Conservation (phyloP, 768 basidiomycete genomes). For the Suillus cothurnatus region DNA sequence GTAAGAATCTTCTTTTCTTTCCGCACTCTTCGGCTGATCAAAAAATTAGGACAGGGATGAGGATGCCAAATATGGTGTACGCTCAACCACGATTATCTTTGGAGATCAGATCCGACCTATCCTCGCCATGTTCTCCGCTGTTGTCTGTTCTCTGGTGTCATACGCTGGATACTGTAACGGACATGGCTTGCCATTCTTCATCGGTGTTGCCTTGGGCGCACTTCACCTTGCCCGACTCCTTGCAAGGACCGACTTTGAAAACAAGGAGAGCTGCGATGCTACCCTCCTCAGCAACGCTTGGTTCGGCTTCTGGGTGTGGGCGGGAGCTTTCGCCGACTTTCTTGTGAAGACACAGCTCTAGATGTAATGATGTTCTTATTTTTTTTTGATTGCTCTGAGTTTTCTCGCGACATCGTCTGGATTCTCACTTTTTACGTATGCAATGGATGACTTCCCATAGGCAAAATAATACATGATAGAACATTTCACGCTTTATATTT, state of each 20-base stretch:
- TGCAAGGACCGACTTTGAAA: conserved; percentile 1
- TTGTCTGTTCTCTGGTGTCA: conserved; percentile 49
- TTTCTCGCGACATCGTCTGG: background rate
- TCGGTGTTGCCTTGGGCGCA: background rate
- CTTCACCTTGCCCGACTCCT: conserved; percentile 1
- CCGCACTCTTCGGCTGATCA: conserved; percentile 51
- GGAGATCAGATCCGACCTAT: conserved; percentile 60
- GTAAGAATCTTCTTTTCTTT: background rate
- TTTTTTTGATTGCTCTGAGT: background rate
- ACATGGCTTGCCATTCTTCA: conserved; percentile 28
- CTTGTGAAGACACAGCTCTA: background rate
- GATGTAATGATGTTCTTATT: background rate
- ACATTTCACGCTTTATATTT: too few relatives aligned
- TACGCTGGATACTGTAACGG: conserved; percentile 53
- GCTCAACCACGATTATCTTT: conserved; percentile 76
- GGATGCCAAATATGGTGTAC: conserved; percentile 71
- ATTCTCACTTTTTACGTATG: too few relatives aligned
- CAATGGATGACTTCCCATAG: too few relatives aligned
- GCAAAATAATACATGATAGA: too few relatives aligned
- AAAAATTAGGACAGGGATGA: conserved; percentile 69
- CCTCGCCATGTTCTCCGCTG: conserved; percentile 54
- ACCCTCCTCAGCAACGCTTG: background rate
- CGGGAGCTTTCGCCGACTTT: background rate
- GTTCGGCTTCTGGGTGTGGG: conserved; percentile 1
- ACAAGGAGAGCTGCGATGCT: background rate